These are phyloP conservation scores for Fusarium albosuccineum DNA, from an alignment of 2,329 filamentous ascomycete species.

Conservation along the genomic window DNA sequence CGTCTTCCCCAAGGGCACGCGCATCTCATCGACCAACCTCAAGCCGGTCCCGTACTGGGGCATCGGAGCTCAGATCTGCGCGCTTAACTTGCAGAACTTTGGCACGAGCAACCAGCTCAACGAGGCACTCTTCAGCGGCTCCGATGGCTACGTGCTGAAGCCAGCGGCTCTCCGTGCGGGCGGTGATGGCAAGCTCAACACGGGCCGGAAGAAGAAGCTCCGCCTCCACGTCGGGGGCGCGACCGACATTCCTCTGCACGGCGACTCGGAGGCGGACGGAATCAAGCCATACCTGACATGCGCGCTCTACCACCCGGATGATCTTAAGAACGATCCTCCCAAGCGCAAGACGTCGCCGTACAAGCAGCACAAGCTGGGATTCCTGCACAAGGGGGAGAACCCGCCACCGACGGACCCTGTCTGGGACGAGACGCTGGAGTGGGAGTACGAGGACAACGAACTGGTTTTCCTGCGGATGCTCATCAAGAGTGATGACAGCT, in stretches of 20 bases:
- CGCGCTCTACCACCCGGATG: conserved; percentile 70
- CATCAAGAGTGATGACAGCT: conserved; percentile 76
- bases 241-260: conserved; percentile 69
- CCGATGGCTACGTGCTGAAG: conserved; percentile 75
- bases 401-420: conserved; percentile 71
- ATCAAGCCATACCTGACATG: conserved; percentile 76
- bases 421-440: conserved; percentile 75
- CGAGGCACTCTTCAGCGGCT: conserved; percentile 74
- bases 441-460: conserved; percentile 77
- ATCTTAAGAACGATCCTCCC: conserved; percentile 59
- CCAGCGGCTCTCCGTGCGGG: conserved; percentile 69
- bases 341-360: conserved; percentile 75
- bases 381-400: conserved; percentile 70
- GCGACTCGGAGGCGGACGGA: conserved; percentile 62
- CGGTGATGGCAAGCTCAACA: conserved; percentile 64
- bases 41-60: conserved; percentile 75
- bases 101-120: conserved; percentile 76
- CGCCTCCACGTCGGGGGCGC: conserved; percentile 72
- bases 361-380: conserved; percentile 68
- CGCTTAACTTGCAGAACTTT: conserved; percentile 78
- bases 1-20: conserved; percentile 76
- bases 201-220: conserved; percentile 62
- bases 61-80: conserved; percentile 76
- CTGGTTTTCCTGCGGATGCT: conserved; percentile 73
- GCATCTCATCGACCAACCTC: conserved; percentile 75